Evolutionary conservation across 257 asterid genomes (phyloP), one percentile per base, ranked within the genome.

Genomic region (Anisodus acutangulus): DNA sequence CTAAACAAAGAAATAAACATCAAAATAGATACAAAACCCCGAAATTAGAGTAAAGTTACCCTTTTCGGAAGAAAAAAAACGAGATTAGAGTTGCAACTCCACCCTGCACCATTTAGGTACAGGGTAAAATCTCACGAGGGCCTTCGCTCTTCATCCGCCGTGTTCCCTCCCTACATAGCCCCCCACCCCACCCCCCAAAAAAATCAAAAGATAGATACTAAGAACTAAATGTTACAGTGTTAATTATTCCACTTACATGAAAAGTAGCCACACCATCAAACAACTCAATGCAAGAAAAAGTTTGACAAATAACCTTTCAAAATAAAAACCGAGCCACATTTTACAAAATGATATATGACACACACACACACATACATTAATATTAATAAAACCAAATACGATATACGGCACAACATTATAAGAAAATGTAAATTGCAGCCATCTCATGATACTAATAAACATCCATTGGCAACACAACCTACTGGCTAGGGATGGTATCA

Each of bases 181-280:
- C 37, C 16, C 22, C 13, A 2, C 41, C 47, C 8, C 31, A n/a
- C 5, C 31, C 47, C 3, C 64, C 19, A 5, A 22, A 3, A 76
- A 76, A 51, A 19, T 59, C 17, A 59, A 12, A 72, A 78, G 49
- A 78, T 9, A 76, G 82, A 26, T 78, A 54, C 82, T 78, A 78
- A 78, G 53, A 78, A 9, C 15, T 62, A 37, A 76, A 51, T 51
- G 16, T 37, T 76, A 78, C 81, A 13, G 47, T 63, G 22, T 51
- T 78, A 53, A 53, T 26, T 76, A 78, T 12, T 54, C 26, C 64
- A 53, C 51, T 71, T 31, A 26, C 82, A 78, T 53, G 49, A 53
- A 13, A 78, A 31, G 7, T 53, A 53, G 64, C 19, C 64, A 71
- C 54, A 72, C 19, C 15, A 78, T 35, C 64, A 78, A 78, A 53